These are phyloP conservation scores for Gloeostereum incarnatum DNA, from an alignment of 768 basidiomycete genomes.

Conservation along the genomic window DNA sequence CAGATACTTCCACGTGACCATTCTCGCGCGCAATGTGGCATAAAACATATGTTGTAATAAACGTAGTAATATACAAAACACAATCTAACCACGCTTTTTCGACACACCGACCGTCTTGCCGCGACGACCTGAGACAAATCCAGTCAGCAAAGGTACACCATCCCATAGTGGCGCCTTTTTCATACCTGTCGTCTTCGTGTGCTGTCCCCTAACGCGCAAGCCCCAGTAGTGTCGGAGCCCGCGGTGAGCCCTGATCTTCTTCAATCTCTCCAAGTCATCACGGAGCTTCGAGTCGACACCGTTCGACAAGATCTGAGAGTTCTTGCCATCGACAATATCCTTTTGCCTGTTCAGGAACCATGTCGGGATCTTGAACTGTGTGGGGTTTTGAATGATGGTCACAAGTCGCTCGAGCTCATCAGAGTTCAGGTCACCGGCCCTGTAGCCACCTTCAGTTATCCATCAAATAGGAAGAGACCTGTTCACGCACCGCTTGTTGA, in stretches of 20 bases:
- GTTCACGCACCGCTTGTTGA: constrained; percentile 85
- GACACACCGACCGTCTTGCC: constrained; percentile 96
- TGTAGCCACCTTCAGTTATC: constrained; percentile 25
- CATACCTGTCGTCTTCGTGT: constrained; percentile 97
- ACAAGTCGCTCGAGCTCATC: constrained; percentile 99
- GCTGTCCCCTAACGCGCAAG: constrained; percentile 93
- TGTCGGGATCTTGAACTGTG: constrained; percentile 97
- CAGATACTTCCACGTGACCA: not conserved
- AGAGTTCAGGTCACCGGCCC: constrained; percentile 98
- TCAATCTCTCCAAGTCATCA: constrained; percentile 95
- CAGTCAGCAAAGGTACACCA: no score
- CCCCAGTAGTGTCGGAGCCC: constrained; percentile 92
- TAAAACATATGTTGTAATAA: constrained; percentile 3
- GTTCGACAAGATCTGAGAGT: constrained; percentile 93
- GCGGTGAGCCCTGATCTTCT: constrained; percentile 98
- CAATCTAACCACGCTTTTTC: constrained; percentile 63
- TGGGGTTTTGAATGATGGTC: constrained; percentile 98
- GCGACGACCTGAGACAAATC: constrained; percentile 72
- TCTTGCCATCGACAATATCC: constrained; percentile 96
- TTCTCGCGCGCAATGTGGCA: not conserved
- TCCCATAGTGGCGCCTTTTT: constrained; percentile 4
- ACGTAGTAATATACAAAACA: not conserved
- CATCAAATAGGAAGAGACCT: not conserved
- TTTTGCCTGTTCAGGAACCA: constrained; percentile 99
- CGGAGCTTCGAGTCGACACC: constrained; percentile 96